phyloP scores from a whole-genome alignment of 768 basidiomycete genomes.

The Suillus fuscotomentosus region DNA sequence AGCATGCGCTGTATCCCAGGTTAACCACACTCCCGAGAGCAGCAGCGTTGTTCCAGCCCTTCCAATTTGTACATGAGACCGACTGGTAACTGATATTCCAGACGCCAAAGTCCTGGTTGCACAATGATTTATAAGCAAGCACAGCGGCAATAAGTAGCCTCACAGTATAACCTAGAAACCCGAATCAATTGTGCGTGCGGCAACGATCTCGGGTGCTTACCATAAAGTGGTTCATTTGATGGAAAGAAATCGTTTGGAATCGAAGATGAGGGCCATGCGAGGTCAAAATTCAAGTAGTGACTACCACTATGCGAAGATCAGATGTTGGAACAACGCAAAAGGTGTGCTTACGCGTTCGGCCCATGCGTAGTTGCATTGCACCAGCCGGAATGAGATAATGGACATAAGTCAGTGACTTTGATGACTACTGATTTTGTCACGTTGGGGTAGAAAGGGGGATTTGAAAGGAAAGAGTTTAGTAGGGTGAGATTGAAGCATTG shows the following conservation, averaged over 20 bases:
- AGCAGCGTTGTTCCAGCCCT: constrained; percentile 52
- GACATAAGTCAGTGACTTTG: constrained; percentile 82
- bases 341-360: constrained; percentile 58
- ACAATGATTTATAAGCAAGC: not conserved
- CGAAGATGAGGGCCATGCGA: constrained; percentile 71
- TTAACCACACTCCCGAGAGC: constrained; percentile 68
- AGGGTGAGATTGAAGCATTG: constrained; percentile 79
- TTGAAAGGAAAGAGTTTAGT: constrained; percentile 60
- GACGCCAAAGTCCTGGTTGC: constrained; percentile 73
- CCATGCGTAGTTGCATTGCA: constrained; percentile 63
- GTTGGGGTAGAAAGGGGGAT: constrained; percentile 69
- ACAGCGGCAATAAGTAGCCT: constrained; percentile 10
- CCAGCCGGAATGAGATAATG: constrained; percentile 60
- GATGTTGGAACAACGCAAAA: constrained; percentile 2
- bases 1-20: constrained; percentile 63
- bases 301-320: constrained; percentile 48
- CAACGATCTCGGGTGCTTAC: constrained; percentile 28
- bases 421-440: constrained; percentile 61
- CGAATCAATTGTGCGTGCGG: constrained; percentile 23
- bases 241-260: constrained; percentile 77
- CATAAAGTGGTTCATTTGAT: constrained; percentile 64
- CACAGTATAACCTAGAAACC: constrained; percentile 37
- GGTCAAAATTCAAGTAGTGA: constrained; percentile 76
- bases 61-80: constrained; percentile 68
- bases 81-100: constrained; percentile 78